These are phyloP conservation scores for Azolla pinnata DNA, from an alignment of 75 land plant species.

Conservation along the genomic window DNA sequence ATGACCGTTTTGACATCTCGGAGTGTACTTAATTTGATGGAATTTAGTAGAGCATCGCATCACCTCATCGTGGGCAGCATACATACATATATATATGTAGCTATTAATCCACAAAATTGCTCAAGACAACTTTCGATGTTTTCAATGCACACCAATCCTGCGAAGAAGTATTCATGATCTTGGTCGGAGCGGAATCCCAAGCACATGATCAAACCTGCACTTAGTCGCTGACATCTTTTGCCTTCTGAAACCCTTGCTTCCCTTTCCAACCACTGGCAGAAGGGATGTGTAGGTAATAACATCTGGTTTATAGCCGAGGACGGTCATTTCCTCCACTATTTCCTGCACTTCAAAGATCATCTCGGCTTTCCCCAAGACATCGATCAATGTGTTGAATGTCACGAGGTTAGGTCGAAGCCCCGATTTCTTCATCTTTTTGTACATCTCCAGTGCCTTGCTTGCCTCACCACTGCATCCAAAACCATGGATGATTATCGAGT, in stretches of 20 bases:
- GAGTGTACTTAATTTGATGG: too few relatives aligned
- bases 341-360: conserved; percentile 36
- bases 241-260: background rate
- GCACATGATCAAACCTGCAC: conserved; percentile 3
- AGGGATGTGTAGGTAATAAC: conserved; percentile 47
- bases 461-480: conserved; percentile 9
- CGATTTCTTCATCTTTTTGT: conserved; percentile 20
- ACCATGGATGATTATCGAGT: conserved; percentile 8
- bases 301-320: conserved; percentile 47
- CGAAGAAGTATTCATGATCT: too few relatives aligned
- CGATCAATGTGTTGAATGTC: conserved; percentile 64
- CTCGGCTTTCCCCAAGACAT: conserved; percentile 46
- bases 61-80: too few relatives aligned
- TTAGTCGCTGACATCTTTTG: background rate
- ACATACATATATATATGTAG: too few relatives aligned
- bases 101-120: too few relatives aligned
- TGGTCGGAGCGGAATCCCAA: conserved; percentile 4
- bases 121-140: too few relatives aligned
- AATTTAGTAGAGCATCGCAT: too few relatives aligned
- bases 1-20: too few relatives aligned
- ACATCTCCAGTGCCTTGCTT: conserved; percentile 6
- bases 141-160: too few relatives aligned
- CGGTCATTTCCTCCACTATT: conserved; percentile 37
- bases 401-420: conserved; percentile 54
- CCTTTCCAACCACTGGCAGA: conserved; percentile 5